These are phyloP conservation scores for Musa itinerans DNA, from an alignment of 176 grass and related monocot genomes.

Conservation along the genomic window DNA sequence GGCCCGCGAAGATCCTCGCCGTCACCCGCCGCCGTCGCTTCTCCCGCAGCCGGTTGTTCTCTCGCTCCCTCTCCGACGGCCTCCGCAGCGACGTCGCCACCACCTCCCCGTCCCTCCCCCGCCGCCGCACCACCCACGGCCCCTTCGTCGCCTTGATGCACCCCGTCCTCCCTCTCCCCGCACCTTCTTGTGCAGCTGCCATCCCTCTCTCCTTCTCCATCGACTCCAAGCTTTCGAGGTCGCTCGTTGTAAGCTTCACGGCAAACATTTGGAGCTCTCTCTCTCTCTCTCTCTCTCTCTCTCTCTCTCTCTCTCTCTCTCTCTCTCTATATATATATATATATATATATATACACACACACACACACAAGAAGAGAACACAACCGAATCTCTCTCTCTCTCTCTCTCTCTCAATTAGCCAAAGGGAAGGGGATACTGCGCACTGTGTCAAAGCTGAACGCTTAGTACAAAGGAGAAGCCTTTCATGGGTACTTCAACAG, in stretches of 20 bases:
- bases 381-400: too few species aligned
- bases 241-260: background rate
- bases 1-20: conserved; percentile 56
- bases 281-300: conserved; percentile 1
- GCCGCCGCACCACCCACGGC: conserved; percentile 57
- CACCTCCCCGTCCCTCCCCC: conserved; percentile 30
- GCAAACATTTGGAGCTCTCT: background rate
- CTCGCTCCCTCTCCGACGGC: conserved; percentile 64
- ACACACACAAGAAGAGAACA: too few species aligned
- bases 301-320: too few species aligned
- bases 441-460: too few species aligned
- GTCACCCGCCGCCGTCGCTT: conserved; percentile 47
- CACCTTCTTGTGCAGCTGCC: background rate
- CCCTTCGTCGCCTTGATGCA: conserved; percentile 69
- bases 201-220: conserved; percentile 14
- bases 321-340: too few species aligned
- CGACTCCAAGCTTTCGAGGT: conserved; percentile 4
- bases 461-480: too few species aligned
- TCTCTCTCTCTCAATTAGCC: too few species aligned
- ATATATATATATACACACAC: too few species aligned
- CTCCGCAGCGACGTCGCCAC: conserved; percentile 43
- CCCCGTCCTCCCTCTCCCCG: conserved; percentile 24
- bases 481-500: too few species aligned
- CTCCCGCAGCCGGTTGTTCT: conserved; percentile 78
- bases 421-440: too few species aligned